These are phyloP conservation scores for Dictyostelium firmibasis DNA, from an alignment of 78 protist species.

Conservation along the genomic window DNA sequence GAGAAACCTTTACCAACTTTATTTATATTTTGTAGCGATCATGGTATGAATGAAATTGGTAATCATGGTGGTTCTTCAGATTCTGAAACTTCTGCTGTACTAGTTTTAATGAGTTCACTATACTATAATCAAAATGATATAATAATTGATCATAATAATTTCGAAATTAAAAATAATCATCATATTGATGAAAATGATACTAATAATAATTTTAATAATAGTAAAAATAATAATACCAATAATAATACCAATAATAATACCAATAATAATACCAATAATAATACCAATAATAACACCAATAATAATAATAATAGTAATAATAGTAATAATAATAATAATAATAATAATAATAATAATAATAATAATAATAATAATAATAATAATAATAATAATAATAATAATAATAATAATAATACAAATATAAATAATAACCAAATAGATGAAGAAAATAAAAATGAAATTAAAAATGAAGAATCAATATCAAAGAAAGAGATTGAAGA, in stretches of 20 bases:
- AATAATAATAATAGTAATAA: background rate
- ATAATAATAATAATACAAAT: background rate
- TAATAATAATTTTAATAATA: too few species aligned
- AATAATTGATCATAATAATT: background rate
- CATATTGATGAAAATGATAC: background rate
- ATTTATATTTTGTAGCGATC: constrained; percentile 86
- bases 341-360: background rate
- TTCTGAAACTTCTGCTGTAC: constrained; percentile 75
- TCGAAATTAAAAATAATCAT: background rate
- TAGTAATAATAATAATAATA: background rate
- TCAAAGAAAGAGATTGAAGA: background rate
- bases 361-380: background rate
- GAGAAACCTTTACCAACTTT: constrained; percentile 71
- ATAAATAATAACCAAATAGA: background rate
- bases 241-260: too few species aligned
- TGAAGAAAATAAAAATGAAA: background rate
- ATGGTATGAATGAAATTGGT: constrained; percentile 94
- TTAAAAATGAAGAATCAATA: background rate
- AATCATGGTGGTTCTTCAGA: constrained; percentile 94
- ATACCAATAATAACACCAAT: background rate
- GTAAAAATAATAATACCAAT: too few species aligned
- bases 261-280: background rate
- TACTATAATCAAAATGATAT: constrained; percentile 45
- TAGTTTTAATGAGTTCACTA: constrained; percentile 70
- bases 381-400: background rate